These are phyloP conservation scores for Dryadomyces quercus-mongolicae DNA, from an alignment of 2,329 filamentous ascomycete genomes.

Conservation along the genomic window DNA sequence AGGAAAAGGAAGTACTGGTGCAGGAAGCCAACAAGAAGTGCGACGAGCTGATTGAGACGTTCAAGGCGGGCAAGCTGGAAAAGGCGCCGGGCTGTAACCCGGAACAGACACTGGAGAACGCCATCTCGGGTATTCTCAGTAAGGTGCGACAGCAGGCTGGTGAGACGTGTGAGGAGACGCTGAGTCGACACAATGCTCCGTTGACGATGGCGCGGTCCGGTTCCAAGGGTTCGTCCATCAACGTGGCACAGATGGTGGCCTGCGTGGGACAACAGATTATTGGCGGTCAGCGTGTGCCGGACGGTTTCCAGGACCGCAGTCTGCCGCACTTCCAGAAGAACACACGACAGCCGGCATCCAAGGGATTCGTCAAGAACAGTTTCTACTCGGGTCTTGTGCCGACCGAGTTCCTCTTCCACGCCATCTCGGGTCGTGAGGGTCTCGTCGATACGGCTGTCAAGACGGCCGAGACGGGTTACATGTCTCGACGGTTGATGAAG, in stretches of 20 bases:
- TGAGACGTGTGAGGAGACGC: conserved; percentile 76
- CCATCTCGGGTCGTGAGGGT: conserved; percentile 96
- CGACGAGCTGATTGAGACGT: conserved; percentile 71
- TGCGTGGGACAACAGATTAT: conserved; percentile 98
- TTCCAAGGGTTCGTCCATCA: conserved; percentile 94
- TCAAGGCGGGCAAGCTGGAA: conserved; percentile 67
- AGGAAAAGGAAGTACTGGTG: conserved; percentile 66
- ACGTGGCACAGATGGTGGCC: conserved; percentile 98
- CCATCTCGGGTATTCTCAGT: conserved; percentile 81
- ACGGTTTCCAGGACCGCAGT: conserved; percentile 93
- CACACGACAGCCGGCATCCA: conserved; percentile 80
- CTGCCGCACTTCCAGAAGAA: conserved; percentile 94
- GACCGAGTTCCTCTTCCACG: conserved; percentile 94
- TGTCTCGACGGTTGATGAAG: conserved; percentile 97
- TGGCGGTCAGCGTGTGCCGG: conserved; percentile 77
- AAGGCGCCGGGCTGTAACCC: conserved; percentile 84
- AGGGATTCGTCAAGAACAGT: conserved; percentile 93
- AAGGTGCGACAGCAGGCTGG: conserved; percentile 86
- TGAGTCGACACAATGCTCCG: conserved; percentile 86
- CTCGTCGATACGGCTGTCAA: conserved; percentile 98
- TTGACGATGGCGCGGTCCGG: conserved; percentile 96
- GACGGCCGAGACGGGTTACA: conserved; percentile 97
- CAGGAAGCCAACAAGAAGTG: conserved; percentile 67
- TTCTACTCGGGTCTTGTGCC: conserved; percentile 89
- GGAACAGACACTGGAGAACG: conserved; percentile 83